Evolutionary conservation across 2,329 filamentous ascomycete genomes (phyloP), one percentile per base, ranked within the genome.

Genomic region (Colletotrichum eremochloae): DNA sequence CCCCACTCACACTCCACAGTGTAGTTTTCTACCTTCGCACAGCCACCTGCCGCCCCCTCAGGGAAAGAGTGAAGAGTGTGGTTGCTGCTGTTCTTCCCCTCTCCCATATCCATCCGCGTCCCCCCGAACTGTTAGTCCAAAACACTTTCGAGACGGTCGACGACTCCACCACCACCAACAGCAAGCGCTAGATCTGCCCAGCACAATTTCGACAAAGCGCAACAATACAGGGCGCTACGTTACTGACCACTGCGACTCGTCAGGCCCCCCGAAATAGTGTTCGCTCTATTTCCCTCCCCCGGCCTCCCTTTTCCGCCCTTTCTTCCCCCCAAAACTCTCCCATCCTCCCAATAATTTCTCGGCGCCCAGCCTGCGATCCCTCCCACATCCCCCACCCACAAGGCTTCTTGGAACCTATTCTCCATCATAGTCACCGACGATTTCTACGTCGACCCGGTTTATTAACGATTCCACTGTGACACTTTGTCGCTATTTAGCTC

Each of bases 341-440:
- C 20, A 36, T 40, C 64, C 68, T 68, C 68, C 63, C 31, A 74
- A 56, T 44, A 72, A 71, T 68, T 57, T 74, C 72, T 76, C 72
- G 75, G 75, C 75, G 75, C 75, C 75, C 68, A 76, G 75, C 68
- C 74, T 75, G 69, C 67, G 73, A 76, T 75, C 74, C 50, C 67
- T 75, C 65, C 67, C 65, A 64, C 69, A 74, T 71, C 74, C 68
- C 73, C 63, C 73, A 69, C 73, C 61, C 58, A 50, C 67, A 70
- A 63, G 67, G 69, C 73, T 65, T 71, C 57, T 56, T 69, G 64
- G 65, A 71, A 71, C 67, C 67, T 71, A 67, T 63, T 63, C 71
- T 70, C 50, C 69, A 58, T 46, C 65, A 9, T 53, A 58, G 52
- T 50, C 60, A 63, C 60, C 36, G 57, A 68, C 70, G 46, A 69